Evolutionary conservation across 306 rosid species (phyloP), one percentile per base, ranked within the genome.

Genomic region (Coriaria nepalensis): DNA sequence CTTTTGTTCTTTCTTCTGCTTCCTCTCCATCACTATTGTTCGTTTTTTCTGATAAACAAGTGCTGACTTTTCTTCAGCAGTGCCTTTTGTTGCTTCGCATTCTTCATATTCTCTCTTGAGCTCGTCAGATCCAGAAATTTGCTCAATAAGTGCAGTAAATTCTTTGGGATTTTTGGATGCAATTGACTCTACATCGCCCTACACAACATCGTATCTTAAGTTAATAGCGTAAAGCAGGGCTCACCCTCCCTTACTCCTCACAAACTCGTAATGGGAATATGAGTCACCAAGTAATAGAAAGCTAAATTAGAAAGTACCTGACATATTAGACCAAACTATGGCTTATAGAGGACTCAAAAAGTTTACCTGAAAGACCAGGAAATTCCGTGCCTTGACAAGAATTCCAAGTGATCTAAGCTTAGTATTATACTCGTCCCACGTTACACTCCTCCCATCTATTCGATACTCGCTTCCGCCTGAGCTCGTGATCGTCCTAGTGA

Each of bases 151-250:
- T 20, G 57, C 87, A 49, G 94, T 75, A 12, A 92, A 87, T 61
- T 92, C 98, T 65, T 85, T 92, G 0, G 98, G 98, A 65, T 75
- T 92, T 61, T 92, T 92, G 4, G 96, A 85, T 6, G 98, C 98
- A 69, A 92, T 79, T 53, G 98, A 85, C 66, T 92, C 98, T 62
- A 92, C 98, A 50, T 92, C 98, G 35, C 98, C 98, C 98, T 92
- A 64, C 41, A 68, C 12, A 8, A 72, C 15, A 59, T 20, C 3
- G 29, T 3, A 20, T 20, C 29, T 20, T 20, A 58, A 40, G 10
- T 49, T 33, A 37, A 56, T 38, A 13, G 36, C 43, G 37, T 10
- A 14, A 44, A 20, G 29, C 29, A 20, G 29, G 1, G 29, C 29
- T 20, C 29, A 20, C 29, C 29, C 29, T 20, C 29, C 29, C 29